Evolutionary conservation across 2,329 filamentous ascomycete species (phyloP).

Genomic region (Aspergillus sp.): DNA sequence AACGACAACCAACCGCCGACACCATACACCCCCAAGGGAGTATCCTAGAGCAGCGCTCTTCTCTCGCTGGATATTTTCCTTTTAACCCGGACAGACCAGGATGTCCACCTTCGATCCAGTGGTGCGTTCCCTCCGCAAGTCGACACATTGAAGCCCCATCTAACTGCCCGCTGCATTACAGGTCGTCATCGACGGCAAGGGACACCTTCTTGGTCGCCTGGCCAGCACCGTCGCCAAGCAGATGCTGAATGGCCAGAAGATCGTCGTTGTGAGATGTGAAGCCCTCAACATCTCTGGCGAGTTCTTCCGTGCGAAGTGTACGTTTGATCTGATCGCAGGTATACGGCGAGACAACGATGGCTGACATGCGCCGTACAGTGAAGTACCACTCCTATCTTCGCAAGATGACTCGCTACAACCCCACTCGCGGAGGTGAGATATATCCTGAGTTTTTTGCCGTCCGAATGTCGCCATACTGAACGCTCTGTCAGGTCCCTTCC

Average conservation of each 20-base stretch:
- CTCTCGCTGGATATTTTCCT: slow-evolving; percentile 33
- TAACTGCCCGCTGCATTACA: slow-evolving; percentile 43
- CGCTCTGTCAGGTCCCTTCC: slow-evolving; percentile 71
- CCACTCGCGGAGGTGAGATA: slow-evolving; percentile 82
- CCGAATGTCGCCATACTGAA: slow-evolving; percentile 6
- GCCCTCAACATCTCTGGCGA: slow-evolving; percentile 99
- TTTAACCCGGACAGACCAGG: slow-evolving; percentile 39
- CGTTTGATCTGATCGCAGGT: slow-evolving; percentile 42
- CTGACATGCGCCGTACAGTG: slow-evolving; percentile 53
- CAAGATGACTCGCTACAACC: slow-evolving; percentile 99
- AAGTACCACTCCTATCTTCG: slow-evolving; percentile 99
- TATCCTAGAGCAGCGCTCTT: slow-evolving; percentile 34
- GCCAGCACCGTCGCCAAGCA: slow-evolving; percentile 98
- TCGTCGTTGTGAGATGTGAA: slow-evolving; percentile 97
- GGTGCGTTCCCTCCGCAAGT: slow-evolving; percentile 39
- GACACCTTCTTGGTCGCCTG: slow-evolving; percentile 98
- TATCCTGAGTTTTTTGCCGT: not conserved
- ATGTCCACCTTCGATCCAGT: slow-evolving; percentile 60
- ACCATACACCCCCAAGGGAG: slow-evolving; percentile 34
- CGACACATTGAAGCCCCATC: slow-evolving; percentile 7
- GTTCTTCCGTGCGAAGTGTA: slow-evolving; percentile 99
- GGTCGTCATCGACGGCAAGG: slow-evolving; percentile 99
- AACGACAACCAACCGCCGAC: slow-evolving; percentile 40
- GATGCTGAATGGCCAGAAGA: slow-evolving; percentile 98
- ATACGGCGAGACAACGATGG: slow-evolving; percentile 37